These are phyloP conservation scores for Erodium maritimum DNA, from an alignment of 345 rosid genomes.

Conservation along the genomic window DNA sequence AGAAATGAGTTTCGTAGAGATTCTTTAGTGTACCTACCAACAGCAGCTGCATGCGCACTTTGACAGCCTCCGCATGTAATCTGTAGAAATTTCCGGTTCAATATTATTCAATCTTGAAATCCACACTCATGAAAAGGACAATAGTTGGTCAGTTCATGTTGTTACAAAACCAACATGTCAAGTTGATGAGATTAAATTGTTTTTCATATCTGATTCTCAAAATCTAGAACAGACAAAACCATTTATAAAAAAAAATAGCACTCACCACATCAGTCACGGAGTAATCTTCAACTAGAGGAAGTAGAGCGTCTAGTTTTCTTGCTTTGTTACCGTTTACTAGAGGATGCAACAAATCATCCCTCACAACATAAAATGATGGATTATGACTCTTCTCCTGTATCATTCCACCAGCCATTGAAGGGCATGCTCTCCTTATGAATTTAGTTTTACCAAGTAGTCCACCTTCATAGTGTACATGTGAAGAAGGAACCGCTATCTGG, in stretches of 20 bases:
- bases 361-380: constrained; percentile 50
- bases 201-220: no score
- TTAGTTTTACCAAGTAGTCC: constrained; percentile 15
- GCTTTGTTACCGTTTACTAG: constrained; percentile 85
- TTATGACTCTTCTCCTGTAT: constrained; percentile 12
- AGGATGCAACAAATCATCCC: constrained; percentile 92
- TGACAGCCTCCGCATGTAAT: constrained; percentile 96
- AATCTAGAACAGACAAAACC: not conserved
- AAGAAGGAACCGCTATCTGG: constrained; percentile 28
- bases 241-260: not conserved
- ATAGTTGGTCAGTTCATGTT: not conserved
- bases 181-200: not conserved
- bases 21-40: constrained; percentile 33
- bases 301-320: constrained; percentile 71
- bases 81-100: constrained; percentile 34
- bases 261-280: constrained; percentile 79
- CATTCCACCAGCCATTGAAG: constrained; percentile 30
- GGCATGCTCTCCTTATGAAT: constrained; percentile 27
- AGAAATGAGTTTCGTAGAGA: not conserved
- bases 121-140: not conserved
- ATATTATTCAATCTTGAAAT: constrained; percentile 15
- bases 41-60: constrained; percentile 86
- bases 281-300: constrained; percentile 55
- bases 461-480: constrained; percentile 12
- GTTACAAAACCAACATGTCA: not conserved